These are phyloP conservation scores for Triadica sebifera DNA, from an alignment of 345 rosid species.

Conservation along the genomic window DNA sequence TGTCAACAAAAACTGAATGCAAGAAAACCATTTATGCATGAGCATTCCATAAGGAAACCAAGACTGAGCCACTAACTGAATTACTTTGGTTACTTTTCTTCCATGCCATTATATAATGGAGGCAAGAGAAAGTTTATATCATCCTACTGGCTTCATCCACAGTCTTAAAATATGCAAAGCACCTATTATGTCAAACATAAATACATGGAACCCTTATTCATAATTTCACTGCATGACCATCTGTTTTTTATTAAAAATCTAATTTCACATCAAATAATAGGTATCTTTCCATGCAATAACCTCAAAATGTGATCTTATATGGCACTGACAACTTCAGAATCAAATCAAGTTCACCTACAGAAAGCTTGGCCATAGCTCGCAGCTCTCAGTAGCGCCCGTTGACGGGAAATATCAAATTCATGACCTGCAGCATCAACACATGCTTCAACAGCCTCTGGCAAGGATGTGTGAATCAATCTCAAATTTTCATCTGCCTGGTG, in stretches of 20 bases:
- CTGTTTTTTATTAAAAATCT: neutral
- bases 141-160: neutral
- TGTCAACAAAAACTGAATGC: neutral
- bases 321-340: slow-evolving; percentile 6
- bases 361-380: slow-evolving; percentile 99
- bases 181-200: neutral
- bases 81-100: neutral
- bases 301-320: slow-evolving; percentile 7
- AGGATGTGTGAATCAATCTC: slow-evolving; percentile 77
- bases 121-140: neutral
- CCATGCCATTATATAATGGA: neutral
- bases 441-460: slow-evolving; percentile 94
- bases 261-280: neutral
- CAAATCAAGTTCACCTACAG: slow-evolving; percentile 65
- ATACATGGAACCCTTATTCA: neutral
- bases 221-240: neutral
- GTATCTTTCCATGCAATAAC: slow-evolving; percentile 6
- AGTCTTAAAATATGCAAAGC: slow-evolving; percentile 4
- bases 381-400: slow-evolving; percentile 79
- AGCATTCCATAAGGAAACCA: neutral
- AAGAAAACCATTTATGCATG: neutral
- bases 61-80: neutral
- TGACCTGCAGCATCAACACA: slow-evolving; percentile 95
- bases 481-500: slow-evolving; percentile 95
- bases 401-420: slow-evolving; percentile 83